Conservation (phyloP, 164 flowering plant species). For the Piper betle region DNA sequence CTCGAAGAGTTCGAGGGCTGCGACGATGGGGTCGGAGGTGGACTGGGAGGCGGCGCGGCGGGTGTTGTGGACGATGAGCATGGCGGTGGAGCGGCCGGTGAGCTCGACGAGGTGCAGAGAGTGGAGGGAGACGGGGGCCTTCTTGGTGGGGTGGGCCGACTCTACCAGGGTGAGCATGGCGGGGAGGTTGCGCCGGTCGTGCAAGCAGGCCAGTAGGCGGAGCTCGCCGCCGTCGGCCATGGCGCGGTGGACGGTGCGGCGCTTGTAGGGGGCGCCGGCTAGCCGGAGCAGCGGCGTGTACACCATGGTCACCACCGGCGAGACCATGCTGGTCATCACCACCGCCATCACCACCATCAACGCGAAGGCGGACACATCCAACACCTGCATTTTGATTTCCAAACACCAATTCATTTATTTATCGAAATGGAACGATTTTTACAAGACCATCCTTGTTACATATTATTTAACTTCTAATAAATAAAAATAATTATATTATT, state of each 20-base stretch:
- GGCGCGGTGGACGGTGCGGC: slow-evolving; percentile 10
- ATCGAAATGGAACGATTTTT: too few species aligned
- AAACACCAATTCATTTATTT: too few species aligned
- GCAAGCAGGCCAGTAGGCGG: slow-evolving; percentile 14
- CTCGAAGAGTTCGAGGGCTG: slow-evolving; percentile 12
- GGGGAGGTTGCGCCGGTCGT: slow-evolving; percentile 14
- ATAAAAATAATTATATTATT: too few species aligned
- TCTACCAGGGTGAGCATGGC: slow-evolving; percentile 17
- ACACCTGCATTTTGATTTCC: neutral
- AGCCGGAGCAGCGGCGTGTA: slow-evolving; percentile 6
- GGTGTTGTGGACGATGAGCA: slow-evolving; percentile 1
- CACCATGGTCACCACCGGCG: slow-evolving; percentile 6
- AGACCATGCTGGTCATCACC: slow-evolving; percentile 7
- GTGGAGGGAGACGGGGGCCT: slow-evolving; percentile 9
- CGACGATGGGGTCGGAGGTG: slow-evolving; percentile 6
- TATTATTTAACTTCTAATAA: too few species aligned
- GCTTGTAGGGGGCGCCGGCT: slow-evolving; percentile 11
- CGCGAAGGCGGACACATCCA: neutral
- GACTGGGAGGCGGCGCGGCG: slow-evolving; percentile 3
- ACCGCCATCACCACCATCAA: slow-evolving; percentile 8
- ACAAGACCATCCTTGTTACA: too few species aligned
- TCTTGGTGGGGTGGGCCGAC: slow-evolving; percentile 11
- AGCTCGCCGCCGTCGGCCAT: slow-evolving; percentile 12
- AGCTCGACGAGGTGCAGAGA: slow-evolving; percentile 17
- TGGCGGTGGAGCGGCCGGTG: slow-evolving; percentile 12